Percentiles rank a stretch among this genome's conserved stretches.
Evolutionary conservation across 371 early-diverging fungal species (phyloP).

Genomic region (Encephalitozoon cuniculi): DNA sequence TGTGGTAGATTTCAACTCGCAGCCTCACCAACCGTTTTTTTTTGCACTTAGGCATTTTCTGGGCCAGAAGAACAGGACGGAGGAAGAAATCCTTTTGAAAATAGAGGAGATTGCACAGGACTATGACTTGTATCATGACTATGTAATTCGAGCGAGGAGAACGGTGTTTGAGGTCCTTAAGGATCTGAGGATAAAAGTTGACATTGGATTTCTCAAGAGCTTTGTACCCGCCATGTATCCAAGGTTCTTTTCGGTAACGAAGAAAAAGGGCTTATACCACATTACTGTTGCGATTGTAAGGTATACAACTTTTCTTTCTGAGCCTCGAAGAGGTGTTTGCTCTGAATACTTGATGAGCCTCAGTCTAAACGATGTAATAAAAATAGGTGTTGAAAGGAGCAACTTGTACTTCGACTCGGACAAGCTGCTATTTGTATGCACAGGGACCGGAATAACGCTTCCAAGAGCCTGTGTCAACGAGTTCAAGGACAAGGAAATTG

Average conservation of each 20-base stretch:
- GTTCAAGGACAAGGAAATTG: conserved; percentile 34
- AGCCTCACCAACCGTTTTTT: conserved; percentile 45
- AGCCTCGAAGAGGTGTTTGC: conserved; percentile 47
- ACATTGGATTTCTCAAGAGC: conserved; percentile 10
- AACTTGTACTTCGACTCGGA: conserved; percentile 26
- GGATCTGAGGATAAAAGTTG: conserved; percentile 21
- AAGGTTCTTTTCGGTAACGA: conserved; percentile 56
- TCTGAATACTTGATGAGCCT: conserved; percentile 52
- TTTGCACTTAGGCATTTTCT: background rate
- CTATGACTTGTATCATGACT: conserved; percentile 57
- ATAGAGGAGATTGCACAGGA: conserved; percentile 43
- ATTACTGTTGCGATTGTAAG: conserved; percentile 42
- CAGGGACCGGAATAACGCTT: conserved; percentile 58
- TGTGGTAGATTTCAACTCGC: conserved; percentile 42
- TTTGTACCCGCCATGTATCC: conserved; percentile 35
- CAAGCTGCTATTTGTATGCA: conserved; percentile 54
- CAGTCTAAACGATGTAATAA: background rate
- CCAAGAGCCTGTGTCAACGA: conserved; percentile 36
- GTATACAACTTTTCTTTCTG: conserved; percentile 10
- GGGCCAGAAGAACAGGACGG: background rate
- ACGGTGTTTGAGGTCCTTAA: conserved; percentile 49
- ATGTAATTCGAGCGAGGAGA: conserved; percentile 36
- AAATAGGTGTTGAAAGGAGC: conserved; percentile 37
- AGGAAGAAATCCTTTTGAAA: conserved; percentile 15
- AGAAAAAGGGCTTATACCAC: conserved; percentile 30